Base-by-base conservation (phyloP, 108 stramenopile genomes). In the Pseudonitzschia multistriata region DNA sequence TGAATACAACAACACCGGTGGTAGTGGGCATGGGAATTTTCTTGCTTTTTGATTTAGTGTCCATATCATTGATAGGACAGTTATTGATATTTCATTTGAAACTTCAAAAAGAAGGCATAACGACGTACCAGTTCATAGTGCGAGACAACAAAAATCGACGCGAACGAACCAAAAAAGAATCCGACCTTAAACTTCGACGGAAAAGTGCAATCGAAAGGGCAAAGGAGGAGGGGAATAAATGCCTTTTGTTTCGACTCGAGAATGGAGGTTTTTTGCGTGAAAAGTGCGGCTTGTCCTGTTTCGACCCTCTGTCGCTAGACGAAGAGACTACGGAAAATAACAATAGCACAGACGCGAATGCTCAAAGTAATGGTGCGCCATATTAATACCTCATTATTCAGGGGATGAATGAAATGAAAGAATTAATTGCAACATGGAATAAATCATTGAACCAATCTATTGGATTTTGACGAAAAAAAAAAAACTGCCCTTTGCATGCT, bases 41-140 rank as follows among this genome's bases (percentile, higher is more conserved):
- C 74, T 40, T 81, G 10, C 37, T 79, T 11, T 79, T 91, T 33
- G 77, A 80, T 55, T 31, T 79, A 7, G 73, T 79, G 36, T 73
- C 79, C 10, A 31, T 82, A n/a, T 57, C 77, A 47, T 62, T 90
- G 35, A 68, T 81, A 8, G 62, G 85, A 13, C 96, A 97, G 77
- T 70, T 97, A 42, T 72, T 87, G 37, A 22, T 72, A 4, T 97
- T 97, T 62, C 96, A 97, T 67, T 53, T 89, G 30, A 76, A 74
- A 36, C 71, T 97, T 42, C 77, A 81, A 53, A 65, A 67, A 27
- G 71, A 89, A 69, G 79, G 78, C 6, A 68, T 94, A n/a, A 87
- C 92, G n/a, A 97, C 96, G 5, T 97, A 95, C 66, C 77, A 90
- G 71, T 97, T 80, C 68, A 94, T 97, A 70, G 71, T 92, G 7